phyloP scores from a whole-genome alignment of 2,329 filamentous ascomycete species.

The Epichloe sibirici region DNA sequence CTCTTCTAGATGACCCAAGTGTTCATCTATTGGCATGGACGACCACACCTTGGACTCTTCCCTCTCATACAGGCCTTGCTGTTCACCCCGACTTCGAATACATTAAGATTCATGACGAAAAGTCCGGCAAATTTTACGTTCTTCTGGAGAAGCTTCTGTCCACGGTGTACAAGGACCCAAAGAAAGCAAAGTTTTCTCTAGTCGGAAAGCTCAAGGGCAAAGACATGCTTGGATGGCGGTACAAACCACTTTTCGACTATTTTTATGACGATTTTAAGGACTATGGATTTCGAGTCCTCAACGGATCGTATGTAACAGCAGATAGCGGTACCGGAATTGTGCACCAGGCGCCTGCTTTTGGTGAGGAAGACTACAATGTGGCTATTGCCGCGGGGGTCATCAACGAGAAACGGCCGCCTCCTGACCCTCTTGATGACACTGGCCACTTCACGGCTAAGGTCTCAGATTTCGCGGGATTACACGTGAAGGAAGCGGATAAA shows the following conservation, averaged over 20 bases:
- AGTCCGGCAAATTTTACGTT: constrained; percentile 72
- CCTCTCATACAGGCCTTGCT: constrained; percentile 66
- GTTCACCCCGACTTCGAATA: constrained; percentile 78
- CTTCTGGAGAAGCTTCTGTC: constrained; percentile 69
- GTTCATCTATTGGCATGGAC: constrained; percentile 78
- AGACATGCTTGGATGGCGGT: constrained; percentile 59
- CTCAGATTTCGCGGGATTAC: constrained; percentile 68
- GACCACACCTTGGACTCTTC: constrained; percentile 76
- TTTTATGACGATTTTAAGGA: constrained; percentile 85
- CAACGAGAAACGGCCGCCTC: constrained; percentile 63
- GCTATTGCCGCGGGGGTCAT: constrained; percentile 67
- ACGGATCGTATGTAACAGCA: constrained; percentile 74
- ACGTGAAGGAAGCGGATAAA: constrained; percentile 89
- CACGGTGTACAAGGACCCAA: constrained; percentile 70
- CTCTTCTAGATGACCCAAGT: constrained; percentile 63
- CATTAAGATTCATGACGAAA: constrained; percentile 73
- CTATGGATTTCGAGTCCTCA: constrained; percentile 67
- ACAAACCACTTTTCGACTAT: constrained; percentile 78
- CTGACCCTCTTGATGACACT: constrained; percentile 78
- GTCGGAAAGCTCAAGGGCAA: constrained; percentile 54
- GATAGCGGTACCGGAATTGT: constrained; percentile 91
- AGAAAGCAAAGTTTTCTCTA: constrained; percentile 64
- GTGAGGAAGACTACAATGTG: constrained; percentile 90
- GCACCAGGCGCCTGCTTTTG: constrained; percentile 85
- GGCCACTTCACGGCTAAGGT: constrained; percentile 70